Percentiles rank a stretch among this genome's conserved stretches.
phyloP scores from a whole-genome alignment of 2,329 filamentous ascomycete genomes.

The Colletotrichum magnum region DNA sequence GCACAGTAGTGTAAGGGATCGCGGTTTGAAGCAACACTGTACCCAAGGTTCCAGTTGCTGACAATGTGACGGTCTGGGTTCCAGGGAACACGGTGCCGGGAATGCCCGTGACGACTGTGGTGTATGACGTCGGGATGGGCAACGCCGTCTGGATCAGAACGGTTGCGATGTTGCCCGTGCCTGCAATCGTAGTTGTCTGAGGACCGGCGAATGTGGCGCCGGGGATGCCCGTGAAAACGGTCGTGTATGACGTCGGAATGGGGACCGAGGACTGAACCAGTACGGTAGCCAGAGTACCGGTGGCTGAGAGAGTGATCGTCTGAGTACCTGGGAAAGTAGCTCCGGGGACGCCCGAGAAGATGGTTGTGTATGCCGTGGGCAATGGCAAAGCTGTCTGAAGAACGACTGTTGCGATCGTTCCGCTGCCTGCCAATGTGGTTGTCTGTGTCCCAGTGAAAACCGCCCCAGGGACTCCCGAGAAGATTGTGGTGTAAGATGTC shows the following conservation, averaged over 20 bases:
- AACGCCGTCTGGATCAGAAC: neutral
- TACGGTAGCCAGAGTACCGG: constrained; percentile 4
- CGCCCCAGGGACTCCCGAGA: constrained; percentile 13
- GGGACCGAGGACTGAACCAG: constrained; percentile 16
- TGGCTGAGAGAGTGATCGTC: constrained; percentile 5
- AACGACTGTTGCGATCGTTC: constrained; percentile 17
- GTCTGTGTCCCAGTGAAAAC: constrained; percentile 22
- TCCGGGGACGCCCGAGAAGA: constrained; percentile 4
- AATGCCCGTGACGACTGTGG: neutral
- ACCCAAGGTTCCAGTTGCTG: neutral
- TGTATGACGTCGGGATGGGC: neutral
- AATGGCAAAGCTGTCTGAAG: constrained; percentile 16
- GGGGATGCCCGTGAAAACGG: constrained; percentile 4
- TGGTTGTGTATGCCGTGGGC: constrained; percentile 6
- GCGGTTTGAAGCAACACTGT: constrained; percentile 5
- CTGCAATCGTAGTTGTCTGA: constrained; percentile 3
- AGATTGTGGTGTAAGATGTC: constrained; percentile 20
- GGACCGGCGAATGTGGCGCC: constrained; percentile 6
- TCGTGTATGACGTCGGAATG: constrained; percentile 15
- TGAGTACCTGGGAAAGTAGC: constrained; percentile 12
- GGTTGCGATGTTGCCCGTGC: neutral
- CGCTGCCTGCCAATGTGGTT: neutral
- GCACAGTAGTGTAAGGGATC: neutral
- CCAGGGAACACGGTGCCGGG: neutral
- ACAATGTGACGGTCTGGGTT: neutral